phyloP scores from a whole-genome alignment of 768 basidiomycete species.

The Boletus barrowsii region DNA sequence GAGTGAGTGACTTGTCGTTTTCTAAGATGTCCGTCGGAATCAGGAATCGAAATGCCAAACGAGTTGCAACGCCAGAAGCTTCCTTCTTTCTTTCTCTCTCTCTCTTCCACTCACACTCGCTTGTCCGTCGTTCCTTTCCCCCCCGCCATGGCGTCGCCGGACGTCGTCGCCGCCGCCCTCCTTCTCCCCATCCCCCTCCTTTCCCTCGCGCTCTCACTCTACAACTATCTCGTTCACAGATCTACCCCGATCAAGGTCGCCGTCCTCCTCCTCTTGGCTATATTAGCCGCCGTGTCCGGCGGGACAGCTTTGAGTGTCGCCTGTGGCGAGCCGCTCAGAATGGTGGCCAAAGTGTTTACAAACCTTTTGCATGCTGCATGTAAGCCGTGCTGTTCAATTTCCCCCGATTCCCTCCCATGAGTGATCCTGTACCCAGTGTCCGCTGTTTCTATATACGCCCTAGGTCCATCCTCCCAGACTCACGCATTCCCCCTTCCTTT shows the following conservation, averaged over 20 bases:
- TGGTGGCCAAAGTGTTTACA: constrained; percentile 14
- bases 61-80: constrained; percentile 2
- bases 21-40: constrained; percentile 10
- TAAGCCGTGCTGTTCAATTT: constrained; percentile 4
- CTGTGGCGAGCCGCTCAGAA: constrained; percentile 11
- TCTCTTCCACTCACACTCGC: constrained; percentile 11
- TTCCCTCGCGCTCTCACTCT: constrained; percentile 12
- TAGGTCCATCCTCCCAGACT: constrained; percentile 6
- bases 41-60: constrained; percentile 22
- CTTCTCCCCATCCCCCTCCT: constrained; percentile 24
- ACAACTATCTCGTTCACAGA: constrained; percentile 7
- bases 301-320: constrained; percentile 20
- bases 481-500: constrained; percentile 6
- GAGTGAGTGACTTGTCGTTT: constrained; percentile 11
- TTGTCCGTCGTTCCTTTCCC: constrained; percentile 18
- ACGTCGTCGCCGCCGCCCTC: constrained; percentile 26
- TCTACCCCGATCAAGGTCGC: constrained; percentile 7
- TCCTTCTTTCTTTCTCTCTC: constrained; percentile 1
- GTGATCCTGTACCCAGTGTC: constrained; percentile 19
- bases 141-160: constrained; percentile 22
- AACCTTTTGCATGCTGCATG: constrained; percentile 22
- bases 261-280: constrained; percentile 18
- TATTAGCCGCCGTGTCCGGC: constrained; percentile 23
- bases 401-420: neutral
- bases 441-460: constrained; percentile 24